Evolutionary conservation across 805 yeast genomes (phyloP), one percentile per base, ranked within the genome.

Genomic region (Sungouiella blattae): DNA sequence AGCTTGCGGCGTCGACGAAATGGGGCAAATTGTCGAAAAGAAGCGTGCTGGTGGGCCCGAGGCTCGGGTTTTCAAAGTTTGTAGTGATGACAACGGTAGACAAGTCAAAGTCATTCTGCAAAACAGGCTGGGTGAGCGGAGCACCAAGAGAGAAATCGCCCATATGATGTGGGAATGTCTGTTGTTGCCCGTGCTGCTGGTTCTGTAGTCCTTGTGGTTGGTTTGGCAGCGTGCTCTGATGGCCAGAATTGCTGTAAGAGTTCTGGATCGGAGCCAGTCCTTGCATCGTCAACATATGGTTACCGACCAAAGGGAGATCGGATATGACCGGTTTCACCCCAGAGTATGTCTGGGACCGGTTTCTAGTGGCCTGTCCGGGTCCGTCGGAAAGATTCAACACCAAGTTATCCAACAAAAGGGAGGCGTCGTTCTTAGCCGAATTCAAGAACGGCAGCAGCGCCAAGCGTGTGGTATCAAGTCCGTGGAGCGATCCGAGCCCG

Each of bases 11-110:
- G 34, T 83, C 80, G 40, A 85, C 59, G 4, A 87, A 72, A 28
- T 78, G 71, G 9, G 97, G 97, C 33, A 91, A 71, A 52, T 89
- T 87, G 29, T 88, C 85, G 36, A 93, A 68, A 44, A 89, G 71
- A 29, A 91, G 67, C 9, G 87, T 79, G 46, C 83, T 77, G 1
- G 95, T 80, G 12, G 95, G 94, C 12, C 84, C 79, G 46, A 87
- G 55, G 29, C 78, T 66, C 3, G 85, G 71, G 51, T 83, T 87
- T 36, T 80, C 83, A 47, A 78, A 78, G 27, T 84, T 77, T 2
- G 89, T 78, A n/a, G 83, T 80, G 63, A 83, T 69, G 27, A 75
- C 69, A 26, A 82, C 62, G 24, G 72, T 65, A 18, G 73, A 60
- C 37, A 82, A 78, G 44, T 82, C 82, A 27, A 78, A 62, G 40